Conservation (phyloP, 1,139 yeast species). For the Hyphopichia pseudoburtonii region DNA sequence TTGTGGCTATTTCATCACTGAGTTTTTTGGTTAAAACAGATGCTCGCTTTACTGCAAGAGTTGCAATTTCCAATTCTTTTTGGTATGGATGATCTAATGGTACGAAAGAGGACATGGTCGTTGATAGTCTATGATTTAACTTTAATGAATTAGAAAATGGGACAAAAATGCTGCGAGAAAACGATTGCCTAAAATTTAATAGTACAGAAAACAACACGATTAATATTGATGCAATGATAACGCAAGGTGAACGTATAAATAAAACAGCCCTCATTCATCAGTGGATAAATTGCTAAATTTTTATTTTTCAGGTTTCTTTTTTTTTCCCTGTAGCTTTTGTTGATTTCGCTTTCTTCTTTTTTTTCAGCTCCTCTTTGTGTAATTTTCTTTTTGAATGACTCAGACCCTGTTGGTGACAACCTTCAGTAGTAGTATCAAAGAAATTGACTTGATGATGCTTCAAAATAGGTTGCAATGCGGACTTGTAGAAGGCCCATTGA, state of each 20-base stretch:
- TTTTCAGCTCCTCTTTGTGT: neutral
- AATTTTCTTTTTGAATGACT: too few species aligned
- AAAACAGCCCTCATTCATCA: too few species aligned
- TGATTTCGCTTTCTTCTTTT: constrained; percentile 5
- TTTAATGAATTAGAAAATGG: too few species aligned
- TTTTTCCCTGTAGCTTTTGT: neutral
- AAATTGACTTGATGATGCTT: too few species aligned
- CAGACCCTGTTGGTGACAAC: too few species aligned
- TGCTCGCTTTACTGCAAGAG: constrained; percentile 88
- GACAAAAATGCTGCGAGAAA: neutral
- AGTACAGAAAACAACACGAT: neutral
- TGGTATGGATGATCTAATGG: constrained; percentile 28
- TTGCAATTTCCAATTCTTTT: constrained; percentile 74
- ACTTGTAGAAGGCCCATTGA: too few species aligned
- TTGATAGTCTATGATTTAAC: neutral
- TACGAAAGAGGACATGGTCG: constrained; percentile 10
- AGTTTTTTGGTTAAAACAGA: constrained; percentile 73
- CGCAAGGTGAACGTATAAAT: too few species aligned
- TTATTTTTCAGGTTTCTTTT: neutral
- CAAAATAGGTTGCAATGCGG: too few species aligned
- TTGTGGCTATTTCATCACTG: constrained; percentile 61
- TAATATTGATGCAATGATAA: neutral
- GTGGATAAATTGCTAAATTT: neutral
- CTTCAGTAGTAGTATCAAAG: too few species aligned
- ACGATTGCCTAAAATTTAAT: constrained; percentile 7